Base-by-base conservation (phyloP, 2,329 filamentous ascomycete genomes). In the Fusarium nisikadoi region DNA sequence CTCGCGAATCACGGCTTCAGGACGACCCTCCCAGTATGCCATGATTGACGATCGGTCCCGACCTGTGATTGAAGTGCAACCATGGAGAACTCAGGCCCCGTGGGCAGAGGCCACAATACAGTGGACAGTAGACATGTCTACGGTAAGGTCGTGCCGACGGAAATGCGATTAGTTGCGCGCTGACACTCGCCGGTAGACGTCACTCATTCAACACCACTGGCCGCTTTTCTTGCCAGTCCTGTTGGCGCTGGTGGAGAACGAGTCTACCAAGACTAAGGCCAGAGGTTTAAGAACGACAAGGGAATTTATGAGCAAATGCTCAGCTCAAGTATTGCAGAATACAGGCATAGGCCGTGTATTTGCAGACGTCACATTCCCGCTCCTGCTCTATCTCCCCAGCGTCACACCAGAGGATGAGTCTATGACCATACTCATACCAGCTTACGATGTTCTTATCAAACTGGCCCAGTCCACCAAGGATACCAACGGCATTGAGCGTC, bases 371-470 rank as follows among this genome's bases (percentile, higher is more conserved):
- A 81, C 94, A 4, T 87, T 91, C 71, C 93, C 94, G 2, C 90
- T 91, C 39, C 86, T 97, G n/a, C 86, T 92, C 12, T 93, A 90
- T 75, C 85, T 97, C 10, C 95, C 95, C 1, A 89, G 87, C 17
- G 83, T 97, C 45, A 97, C 94, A 0, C 90, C 93, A 1, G 92
- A 93, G 76, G 79, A 86, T 0, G 92, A 96, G 62, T 93, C 93
- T 8, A 77, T 92, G 4, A 76, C 78, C 3, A 82, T 98, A 6
- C 86, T 97, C 2, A 77, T 80, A 10, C 84, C 86, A 11, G 90
- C 92, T 1, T 97, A 94, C 72, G 84, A 87, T 12, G 90, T 91
- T 4, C 84, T 97, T 6, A 81, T 92, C 23, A 82, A 83, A 1
- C 85, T 97, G 10, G 87, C 79, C 27, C 70, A 77, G 53, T 54